These are phyloP conservation scores for Fusarium praegraminearum DNA, from an alignment of 2,329 filamentous ascomycete species.

Conservation along the genomic window DNA sequence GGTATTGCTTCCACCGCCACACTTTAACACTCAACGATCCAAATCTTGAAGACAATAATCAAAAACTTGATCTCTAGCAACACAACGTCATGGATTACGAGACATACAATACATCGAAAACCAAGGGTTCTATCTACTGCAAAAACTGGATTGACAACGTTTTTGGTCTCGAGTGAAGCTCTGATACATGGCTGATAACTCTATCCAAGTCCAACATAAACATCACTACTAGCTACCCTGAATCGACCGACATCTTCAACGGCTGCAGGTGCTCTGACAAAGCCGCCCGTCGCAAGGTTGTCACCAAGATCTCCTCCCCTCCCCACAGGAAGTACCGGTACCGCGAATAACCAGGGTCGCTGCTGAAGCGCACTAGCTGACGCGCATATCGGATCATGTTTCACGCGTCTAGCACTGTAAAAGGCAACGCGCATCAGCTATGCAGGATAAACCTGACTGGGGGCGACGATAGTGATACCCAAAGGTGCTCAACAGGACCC, in stretches of 20 bases:
- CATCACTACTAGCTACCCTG: slow-evolving; percentile 26
- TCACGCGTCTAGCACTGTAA: slow-evolving; percentile 49
- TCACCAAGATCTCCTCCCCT: slow-evolving; percentile 46
- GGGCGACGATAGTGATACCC: slow-evolving; percentile 29
- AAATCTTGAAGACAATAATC: background rate
- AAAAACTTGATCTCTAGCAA: slow-evolving; percentile 1
- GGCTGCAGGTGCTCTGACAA: slow-evolving; percentile 26
- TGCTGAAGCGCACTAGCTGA: slow-evolving; percentile 49
- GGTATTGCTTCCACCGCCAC: slow-evolving; percentile 6
- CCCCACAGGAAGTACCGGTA: slow-evolving; percentile 47
- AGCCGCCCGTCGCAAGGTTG: slow-evolving; percentile 42
- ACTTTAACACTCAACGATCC: background rate
- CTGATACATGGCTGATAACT: background rate
- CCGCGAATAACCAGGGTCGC: slow-evolving; percentile 42
- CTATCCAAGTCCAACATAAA: background rate
- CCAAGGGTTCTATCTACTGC: no score
- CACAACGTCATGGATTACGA: background rate
- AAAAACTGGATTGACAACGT: background rate
- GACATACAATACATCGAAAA: background rate
- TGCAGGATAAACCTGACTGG: slow-evolving; percentile 36
- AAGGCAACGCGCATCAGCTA: slow-evolving; percentile 48
- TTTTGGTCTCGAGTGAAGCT: background rate
- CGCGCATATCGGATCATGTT: slow-evolving; percentile 51
- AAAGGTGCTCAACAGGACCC: slow-evolving; percentile 10
- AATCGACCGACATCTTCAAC: slow-evolving; percentile 34